Base-by-base conservation (phyloP, 371 early-diverging fungal species). In the Actinomortierella wolfii region DNA sequence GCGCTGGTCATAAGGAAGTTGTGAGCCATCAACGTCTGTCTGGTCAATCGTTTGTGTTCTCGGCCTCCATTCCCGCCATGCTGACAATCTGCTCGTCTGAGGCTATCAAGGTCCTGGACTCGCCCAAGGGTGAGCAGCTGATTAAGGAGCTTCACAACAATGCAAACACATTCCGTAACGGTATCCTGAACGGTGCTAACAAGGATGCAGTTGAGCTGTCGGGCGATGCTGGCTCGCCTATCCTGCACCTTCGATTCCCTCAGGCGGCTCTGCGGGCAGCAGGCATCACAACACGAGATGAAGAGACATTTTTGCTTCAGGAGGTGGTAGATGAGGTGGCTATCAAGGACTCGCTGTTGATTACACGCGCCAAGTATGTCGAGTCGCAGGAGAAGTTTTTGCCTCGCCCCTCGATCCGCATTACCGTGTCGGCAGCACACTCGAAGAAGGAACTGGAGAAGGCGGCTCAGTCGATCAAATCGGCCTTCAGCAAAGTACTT, bases 61-160 rank as follows among this genome's bases (percentile, higher is more conserved):
- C 99, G 26, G 99, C 99, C 6, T 94, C 99, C 14, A 86, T 99
- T 42, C 99, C 99, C 9, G 97, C 97, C 20, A 93, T 97, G 82
- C 80, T 99, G 13, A 88, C 99, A 14, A 92, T 94, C 17, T 87
- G 93, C 29, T 94, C 95, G 11, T 78, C 92, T 9, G 95, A 95
- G 69, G 94, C 92, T 3, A 79, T 99, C 66, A 82, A 86, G 14
- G 77, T 88, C 13, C 81, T 95, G 44, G 67, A 61, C 17, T 57
- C 71, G 2, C 69, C 78, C 41, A 68, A 84, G 42, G 54, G 81
- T 64, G 61, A 61, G 18, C 28, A 56, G 17, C 34, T 68, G 43
- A 41, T 74, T 51, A 62, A 52, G 56, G 54, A 53, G 5, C 48
- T 78, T 40, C 40, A 49, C 1, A 59, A 66, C n/a, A 71, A 71